Conservation (phyloP, 164 flowering plant species). For the Nymphaea thermarum region DNA sequence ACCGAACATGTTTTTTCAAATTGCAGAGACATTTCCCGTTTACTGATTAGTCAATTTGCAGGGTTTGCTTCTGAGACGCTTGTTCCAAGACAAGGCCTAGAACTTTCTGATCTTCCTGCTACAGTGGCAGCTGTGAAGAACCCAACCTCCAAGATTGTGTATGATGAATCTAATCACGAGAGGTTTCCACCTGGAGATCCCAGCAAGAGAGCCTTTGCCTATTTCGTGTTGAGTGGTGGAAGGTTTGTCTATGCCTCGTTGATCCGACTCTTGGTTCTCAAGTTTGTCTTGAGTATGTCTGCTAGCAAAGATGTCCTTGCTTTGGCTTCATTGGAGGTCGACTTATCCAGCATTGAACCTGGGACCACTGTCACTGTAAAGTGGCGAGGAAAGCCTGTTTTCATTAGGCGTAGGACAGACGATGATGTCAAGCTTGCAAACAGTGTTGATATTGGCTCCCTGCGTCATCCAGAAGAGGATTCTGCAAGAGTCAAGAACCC, state of each 20-base stretch:
- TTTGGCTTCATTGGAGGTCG: conserved; percentile 18
- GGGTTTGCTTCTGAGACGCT: conserved; percentile 13
- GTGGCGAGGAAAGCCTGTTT: conserved; percentile 21
- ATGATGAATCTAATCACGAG: conserved; percentile 18
- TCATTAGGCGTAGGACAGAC: conserved; percentile 15
- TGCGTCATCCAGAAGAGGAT: conserved; percentile 16
- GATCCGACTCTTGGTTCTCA: conserved; percentile 11
- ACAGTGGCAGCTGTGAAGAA: conserved; percentile 14
- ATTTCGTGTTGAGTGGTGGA: conserved; percentile 16
- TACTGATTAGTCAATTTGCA: conserved; percentile 2
- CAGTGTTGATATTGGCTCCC: conserved; percentile 14
- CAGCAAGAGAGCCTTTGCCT: conserved; percentile 17
- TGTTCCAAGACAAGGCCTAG: conserved; percentile 4
- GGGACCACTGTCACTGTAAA: conserved; percentile 16
- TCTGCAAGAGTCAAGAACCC: conserved; percentile 13
- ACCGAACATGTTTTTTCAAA: no score
- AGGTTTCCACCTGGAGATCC: conserved; percentile 17
- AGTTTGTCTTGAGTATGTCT: conserved; percentile 15
- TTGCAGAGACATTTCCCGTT: no score
- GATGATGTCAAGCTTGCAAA: conserved; percentile 15
- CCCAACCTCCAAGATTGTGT: conserved; percentile 15
- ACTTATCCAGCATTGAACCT: conserved; percentile 15
- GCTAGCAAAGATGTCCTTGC: conserved; percentile 15
- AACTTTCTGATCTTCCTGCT: conserved; percentile 8
- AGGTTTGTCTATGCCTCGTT: conserved; percentile 14